Conservation (phyloP, 2,329 filamentous ascomycete genomes). For the Neofusicoccum ribis region DNA sequence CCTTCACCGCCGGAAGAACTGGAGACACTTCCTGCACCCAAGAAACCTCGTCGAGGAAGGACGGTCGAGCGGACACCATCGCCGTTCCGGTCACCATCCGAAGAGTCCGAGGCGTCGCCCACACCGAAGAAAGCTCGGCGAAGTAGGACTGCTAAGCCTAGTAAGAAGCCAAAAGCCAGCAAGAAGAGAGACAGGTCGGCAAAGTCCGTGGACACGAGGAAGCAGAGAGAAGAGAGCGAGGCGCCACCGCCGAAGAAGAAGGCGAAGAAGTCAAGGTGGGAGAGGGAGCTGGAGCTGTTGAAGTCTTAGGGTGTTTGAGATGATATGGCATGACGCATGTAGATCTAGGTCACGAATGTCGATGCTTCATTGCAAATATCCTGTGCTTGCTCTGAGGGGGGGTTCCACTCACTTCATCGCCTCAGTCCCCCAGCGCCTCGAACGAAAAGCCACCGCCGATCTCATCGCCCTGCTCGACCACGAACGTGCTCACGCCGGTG, state of each 20-base stretch:
- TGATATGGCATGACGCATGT: not conserved
- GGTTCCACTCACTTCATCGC: not conserved
- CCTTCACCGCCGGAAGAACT: not conserved
- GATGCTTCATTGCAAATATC: no score
- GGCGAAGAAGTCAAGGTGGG: constrained; percentile 7
- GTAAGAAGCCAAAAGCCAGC: not conserved
- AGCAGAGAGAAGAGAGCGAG: not conserved
- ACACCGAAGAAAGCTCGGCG: not conserved
- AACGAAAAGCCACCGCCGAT: constrained; percentile 24
- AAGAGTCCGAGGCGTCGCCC: not conserved
- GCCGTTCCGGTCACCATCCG: not conserved
- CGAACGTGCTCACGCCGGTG: constrained; percentile 22
- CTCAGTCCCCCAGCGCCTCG: constrained; percentile 10
- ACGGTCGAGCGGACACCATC: no score
- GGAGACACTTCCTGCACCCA: not conserved
- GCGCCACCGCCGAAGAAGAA: not conserved
- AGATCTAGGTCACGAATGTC: no score
- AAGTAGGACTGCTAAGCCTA: not conserved
- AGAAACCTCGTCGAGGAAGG: not conserved
- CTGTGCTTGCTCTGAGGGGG: no score
- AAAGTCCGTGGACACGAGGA: not conserved
- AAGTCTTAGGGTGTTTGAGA: not conserved
- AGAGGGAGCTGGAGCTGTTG: not conserved
- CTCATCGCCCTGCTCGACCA: constrained; percentile 23
- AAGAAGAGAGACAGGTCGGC: not conserved